phyloP scores from a whole-genome alignment of 805 yeast genomes.

The Tetrapisispora nanseiensis region DNA sequence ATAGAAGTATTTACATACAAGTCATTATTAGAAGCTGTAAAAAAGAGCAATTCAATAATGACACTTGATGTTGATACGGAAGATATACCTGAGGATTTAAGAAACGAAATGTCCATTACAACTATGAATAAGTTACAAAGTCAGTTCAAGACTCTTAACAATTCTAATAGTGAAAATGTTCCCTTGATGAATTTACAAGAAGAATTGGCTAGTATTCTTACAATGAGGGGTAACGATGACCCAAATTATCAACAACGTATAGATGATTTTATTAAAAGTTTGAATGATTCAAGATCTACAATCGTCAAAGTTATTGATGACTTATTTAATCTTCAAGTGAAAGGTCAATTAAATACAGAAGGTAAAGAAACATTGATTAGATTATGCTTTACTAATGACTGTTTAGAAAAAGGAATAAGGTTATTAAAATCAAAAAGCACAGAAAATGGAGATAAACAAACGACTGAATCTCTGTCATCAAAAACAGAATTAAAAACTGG shows the following conservation, averaged over 20 bases:
- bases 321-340: conserved; percentile 46
- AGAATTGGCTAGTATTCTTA: conserved; percentile 32
- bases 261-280: conserved; percentile 31
- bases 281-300: conserved; percentile 29
- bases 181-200: conserved; percentile 56
- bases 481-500: neutral
- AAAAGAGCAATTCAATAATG: conserved; percentile 50
- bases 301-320: conserved; percentile 45
- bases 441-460: neutral
- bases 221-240: conserved; percentile 29
- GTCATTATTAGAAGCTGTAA: conserved; percentile 58
- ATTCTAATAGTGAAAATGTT: conserved; percentile 2
- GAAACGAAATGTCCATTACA: conserved; percentile 61
- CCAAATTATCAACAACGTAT: conserved; percentile 21
- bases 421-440: conserved; percentile 24
- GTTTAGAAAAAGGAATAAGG: conserved; percentile 46
- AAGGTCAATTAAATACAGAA: conserved; percentile 47
- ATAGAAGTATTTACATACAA: conserved; percentile 52
- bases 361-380: conserved; percentile 74
- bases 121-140: conserved; percentile 74
- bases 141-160: conserved; percentile 30
- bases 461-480: conserved; percentile 1
- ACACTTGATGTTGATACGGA: conserved; percentile 58
- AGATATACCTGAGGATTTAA: conserved; percentile 45
- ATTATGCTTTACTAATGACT: conserved; percentile 59